A percentile compares a stretch with the other conserved stretches of the same genome.
These are phyloP conservation scores for Cudoniella acicularis DNA, from an alignment of 495 filamentous ascomycete species.

Conservation along the genomic window DNA sequence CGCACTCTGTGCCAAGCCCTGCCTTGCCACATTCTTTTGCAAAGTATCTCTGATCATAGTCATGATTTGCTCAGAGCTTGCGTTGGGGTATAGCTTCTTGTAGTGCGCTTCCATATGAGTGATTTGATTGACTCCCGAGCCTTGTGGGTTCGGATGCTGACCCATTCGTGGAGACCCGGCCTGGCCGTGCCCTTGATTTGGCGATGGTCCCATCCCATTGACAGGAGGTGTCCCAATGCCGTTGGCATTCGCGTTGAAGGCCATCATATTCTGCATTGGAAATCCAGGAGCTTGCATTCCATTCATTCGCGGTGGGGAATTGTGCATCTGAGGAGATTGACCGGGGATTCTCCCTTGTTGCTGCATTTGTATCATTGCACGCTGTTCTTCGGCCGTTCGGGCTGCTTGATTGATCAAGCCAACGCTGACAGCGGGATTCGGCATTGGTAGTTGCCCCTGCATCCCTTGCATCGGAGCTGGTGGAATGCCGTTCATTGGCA, in stretches of 20 bases:
- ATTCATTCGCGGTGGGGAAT: slow-evolving; percentile 37
- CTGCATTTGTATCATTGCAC: slow-evolving; percentile 48
- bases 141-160: slow-evolving; percentile 32
- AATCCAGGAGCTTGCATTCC: slow-evolving; percentile 32
- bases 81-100: slow-evolving; percentile 46
- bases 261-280: slow-evolving; percentile 29
- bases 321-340: slow-evolving; percentile 31
- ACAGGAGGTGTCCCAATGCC: slow-evolving; percentile 12
- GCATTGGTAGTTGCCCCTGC: slow-evolving; percentile 56
- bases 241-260: slow-evolving; percentile 21
- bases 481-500: slow-evolving; percentile 58
- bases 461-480: slow-evolving; percentile 64
- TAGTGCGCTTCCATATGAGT: slow-evolving; percentile 34
- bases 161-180: slow-evolving; percentile 26
- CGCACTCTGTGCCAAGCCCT: slow-evolving; percentile 39
- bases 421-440: slow-evolving; percentile 60
- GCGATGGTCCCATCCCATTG: slow-evolving; percentile 6
- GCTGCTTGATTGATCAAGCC: slow-evolving; percentile 51
- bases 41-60: slow-evolving; percentile 60
- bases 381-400: slow-evolving; percentile 62
- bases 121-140: slow-evolving; percentile 25
- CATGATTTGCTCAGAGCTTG: slow-evolving; percentile 54
- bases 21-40: slow-evolving; percentile 18
- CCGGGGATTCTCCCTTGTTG: slow-evolving; percentile 41
- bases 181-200: slow-evolving; percentile 30